A percentile compares a stretch with the other conserved stretches of the same genome.
Evolutionary conservation across 2,329 filamentous ascomycete genomes (phyloP).

Genomic region (Pochonia chlamydosporia): DNA sequence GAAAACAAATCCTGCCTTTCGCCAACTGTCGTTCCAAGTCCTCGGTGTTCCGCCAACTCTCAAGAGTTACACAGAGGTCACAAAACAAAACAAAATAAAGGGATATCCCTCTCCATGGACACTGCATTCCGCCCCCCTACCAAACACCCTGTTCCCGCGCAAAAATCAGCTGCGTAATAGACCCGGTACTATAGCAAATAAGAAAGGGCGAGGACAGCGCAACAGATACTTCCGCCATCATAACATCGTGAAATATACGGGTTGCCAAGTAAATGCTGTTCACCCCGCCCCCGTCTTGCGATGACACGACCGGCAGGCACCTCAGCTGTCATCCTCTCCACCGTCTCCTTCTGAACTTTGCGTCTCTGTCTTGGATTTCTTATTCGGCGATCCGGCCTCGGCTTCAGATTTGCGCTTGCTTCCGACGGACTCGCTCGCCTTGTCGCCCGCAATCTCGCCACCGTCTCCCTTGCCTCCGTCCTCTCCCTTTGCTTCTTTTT

Average conservation of each 20-base stretch:
- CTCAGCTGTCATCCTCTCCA: conserved; percentile 26
- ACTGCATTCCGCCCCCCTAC: conserved; percentile 1
- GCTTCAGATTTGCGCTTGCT: conserved; percentile 58
- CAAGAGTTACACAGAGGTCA: background rate
- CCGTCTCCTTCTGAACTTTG: conserved; percentile 31
- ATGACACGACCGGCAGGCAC: background rate
- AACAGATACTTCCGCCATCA: conserved; percentile 21
- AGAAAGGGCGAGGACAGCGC: conserved; percentile 11
- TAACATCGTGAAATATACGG: conserved; percentile 30
- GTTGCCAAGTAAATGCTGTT: conserved; percentile 3
- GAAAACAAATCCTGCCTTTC: conserved; percentile 12
- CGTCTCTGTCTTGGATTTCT: conserved; percentile 51
- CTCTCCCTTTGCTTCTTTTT: conserved; percentile 50
- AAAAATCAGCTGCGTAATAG: conserved; percentile 9
- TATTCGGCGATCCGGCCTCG: conserved; percentile 41
- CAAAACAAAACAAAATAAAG: background rate
- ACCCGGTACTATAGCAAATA: conserved; percentile 5
- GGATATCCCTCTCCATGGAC: background rate
- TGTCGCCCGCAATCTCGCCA: conserved; percentile 17
- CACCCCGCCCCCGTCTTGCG: background rate
- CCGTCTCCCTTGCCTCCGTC: conserved; percentile 25
- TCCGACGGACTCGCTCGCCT: conserved; percentile 28
- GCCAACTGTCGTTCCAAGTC: background rate
- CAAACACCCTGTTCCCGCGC: conserved; percentile 7
- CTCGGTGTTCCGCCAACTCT: background rate